phyloP scores from a whole-genome alignment of 108 stramenopile species.

The Nitzschia inconspicua region DNA sequence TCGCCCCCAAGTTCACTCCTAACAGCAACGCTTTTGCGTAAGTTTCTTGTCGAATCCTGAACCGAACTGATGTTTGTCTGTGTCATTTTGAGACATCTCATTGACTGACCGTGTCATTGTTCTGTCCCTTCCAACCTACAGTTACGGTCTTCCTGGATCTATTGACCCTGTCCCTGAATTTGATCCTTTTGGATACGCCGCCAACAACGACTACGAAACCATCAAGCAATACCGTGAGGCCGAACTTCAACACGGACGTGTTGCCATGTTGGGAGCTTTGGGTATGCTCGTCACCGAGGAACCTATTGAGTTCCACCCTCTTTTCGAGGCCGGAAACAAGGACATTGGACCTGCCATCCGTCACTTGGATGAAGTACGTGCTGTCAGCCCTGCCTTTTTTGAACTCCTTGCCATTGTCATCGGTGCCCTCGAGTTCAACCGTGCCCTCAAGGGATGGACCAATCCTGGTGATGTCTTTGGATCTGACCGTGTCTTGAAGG shows the following conservation, averaged over 20 bases:
- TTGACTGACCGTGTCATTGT: too few relatives aligned
- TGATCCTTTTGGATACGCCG: slow-evolving; percentile 64
- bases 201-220: slow-evolving; percentile 44
- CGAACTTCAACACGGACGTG: slow-evolving; percentile 77
- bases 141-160: slow-evolving; percentile 40
- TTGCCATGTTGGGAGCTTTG: slow-evolving; percentile 65
- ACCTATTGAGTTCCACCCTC: slow-evolving; percentile 58
- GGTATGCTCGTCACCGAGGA: slow-evolving; percentile 68
- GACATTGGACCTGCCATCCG: slow-evolving; percentile 47
- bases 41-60: too few relatives aligned
- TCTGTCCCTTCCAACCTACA: too few relatives aligned
- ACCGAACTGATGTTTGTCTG: too few relatives aligned
- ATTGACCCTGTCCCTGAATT: slow-evolving; percentile 49
- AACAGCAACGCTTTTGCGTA: slow-evolving; percentile 8
- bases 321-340: slow-evolving; percentile 56
- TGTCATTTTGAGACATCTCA: too few relatives aligned
- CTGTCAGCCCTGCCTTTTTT: slow-evolving; percentile 47
- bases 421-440: slow-evolving; percentile 50
- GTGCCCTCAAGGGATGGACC: slow-evolving; percentile 65
- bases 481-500: slow-evolving; percentile 40
- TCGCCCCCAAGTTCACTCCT: slow-evolving; percentile 12
- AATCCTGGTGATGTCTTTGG: slow-evolving; percentile 47
- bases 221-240: slow-evolving; percentile 84
- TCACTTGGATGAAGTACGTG: slow-evolving; percentile 44
- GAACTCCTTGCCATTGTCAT: slow-evolving; percentile 51